These are phyloP conservation scores for Teunomyces kruisii DNA, from an alignment of 805 yeast species.

Conservation along the genomic window DNA sequence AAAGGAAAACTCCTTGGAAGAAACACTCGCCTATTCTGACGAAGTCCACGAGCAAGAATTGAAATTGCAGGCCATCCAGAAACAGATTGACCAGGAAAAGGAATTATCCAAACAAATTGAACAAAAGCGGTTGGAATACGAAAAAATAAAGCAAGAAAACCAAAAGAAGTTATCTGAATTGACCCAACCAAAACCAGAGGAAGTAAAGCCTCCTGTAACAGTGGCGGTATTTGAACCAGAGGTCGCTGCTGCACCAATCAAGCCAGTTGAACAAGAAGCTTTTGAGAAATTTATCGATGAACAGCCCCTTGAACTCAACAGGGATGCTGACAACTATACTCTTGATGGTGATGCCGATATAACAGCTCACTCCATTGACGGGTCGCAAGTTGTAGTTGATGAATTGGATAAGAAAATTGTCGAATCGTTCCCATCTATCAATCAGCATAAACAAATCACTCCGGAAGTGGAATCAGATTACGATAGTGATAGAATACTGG, in stretches of 20 bases:
- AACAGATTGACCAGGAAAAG: slow-evolving; percentile 41
- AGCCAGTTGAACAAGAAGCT: neutral
- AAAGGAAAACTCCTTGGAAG: slow-evolving; percentile 20
- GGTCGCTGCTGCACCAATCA: neutral
- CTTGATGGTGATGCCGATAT: neutral
- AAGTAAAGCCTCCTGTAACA: neutral
- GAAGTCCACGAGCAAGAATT: slow-evolving; percentile 25
- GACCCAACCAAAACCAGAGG: neutral
- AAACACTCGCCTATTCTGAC: slow-evolving; percentile 18
- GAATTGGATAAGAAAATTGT: slow-evolving; percentile 19
- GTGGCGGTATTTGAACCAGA: neutral
- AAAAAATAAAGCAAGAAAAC: slow-evolving; percentile 28
- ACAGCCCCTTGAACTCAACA: slow-evolving; percentile 1
- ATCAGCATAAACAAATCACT: neutral
- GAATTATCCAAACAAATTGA: slow-evolving; percentile 39
- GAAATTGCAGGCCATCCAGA: slow-evolving; percentile 27
- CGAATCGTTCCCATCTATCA: slow-evolving; percentile 1
- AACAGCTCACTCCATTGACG: slow-evolving; percentile 17
- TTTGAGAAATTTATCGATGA: neutral
- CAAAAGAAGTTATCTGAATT: slow-evolving; percentile 22
- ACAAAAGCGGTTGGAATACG: slow-evolving; percentile 34
- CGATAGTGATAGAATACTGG: slow-evolving; percentile 3
- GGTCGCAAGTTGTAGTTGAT: slow-evolving; percentile 22
- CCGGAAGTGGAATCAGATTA: slow-evolving; percentile 3
- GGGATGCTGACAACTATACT: slow-evolving; percentile 11